Evolutionary conservation across 2,329 filamentous ascomycete species (phyloP), one percentile per base, ranked within the genome.

Genomic region (Xylariaceae sp.): DNA sequence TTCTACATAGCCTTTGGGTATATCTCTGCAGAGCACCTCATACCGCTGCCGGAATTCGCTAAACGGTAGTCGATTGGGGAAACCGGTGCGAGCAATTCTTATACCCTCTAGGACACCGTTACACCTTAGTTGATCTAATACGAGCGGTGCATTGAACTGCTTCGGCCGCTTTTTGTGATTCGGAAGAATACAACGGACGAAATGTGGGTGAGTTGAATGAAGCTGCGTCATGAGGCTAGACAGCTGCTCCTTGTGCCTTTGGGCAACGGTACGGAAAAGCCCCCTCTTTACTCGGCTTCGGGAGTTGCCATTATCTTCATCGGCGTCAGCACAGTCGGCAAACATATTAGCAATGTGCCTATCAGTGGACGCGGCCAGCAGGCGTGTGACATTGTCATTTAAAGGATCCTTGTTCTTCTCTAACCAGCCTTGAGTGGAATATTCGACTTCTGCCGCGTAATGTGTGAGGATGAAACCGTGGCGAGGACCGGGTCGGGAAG

Each of bases 81-180:
- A 99, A 21, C 95, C 95, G 4, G 96, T 99, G 41, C 95, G 87
- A 21, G 95, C 95, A 74, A 99, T 99, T 60, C 95, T 87, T 69
- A 99, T 99, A 61, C 95, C 95, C 76, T 99, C 95, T n/a, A 99
- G 82, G 2, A 99, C 95, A 89, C 95, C 95, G 72, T 99, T 99
- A 77, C 95, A 99, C 49, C 95, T 87, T n/a, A 99, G 79, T 73
- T 99, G 96, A 69, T 99, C 95, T 5, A 99, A 82, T 1, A 99
- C 96, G n/a, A 99, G 84, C 2, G 92, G 86, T 3, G 91, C 91
- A 70, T 90, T 91, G 74, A 98, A 92, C 71, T 93, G 90, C 75
- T 99, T 99, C 0, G 95, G 92, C 21, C 88, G 85, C 76, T 99
- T 99, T 76, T 96, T 97, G 79, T 99, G 95, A 71, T 99, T 99